Conservation (phyloP, 768 basidiomycete genomes). For the Cystoderma amianthinum region DNA sequence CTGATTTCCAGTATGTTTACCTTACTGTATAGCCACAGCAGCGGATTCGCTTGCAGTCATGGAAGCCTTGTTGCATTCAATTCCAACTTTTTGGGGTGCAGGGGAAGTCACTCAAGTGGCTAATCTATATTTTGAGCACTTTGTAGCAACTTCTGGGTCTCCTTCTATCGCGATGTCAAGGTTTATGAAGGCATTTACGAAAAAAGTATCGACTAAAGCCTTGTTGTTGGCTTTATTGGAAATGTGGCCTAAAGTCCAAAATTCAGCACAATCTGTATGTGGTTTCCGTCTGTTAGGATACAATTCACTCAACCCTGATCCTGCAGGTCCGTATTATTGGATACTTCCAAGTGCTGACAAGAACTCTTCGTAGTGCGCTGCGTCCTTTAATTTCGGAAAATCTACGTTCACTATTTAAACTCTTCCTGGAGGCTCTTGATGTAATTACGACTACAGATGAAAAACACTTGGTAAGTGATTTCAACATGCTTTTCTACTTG, state of each 20-base stretch:
- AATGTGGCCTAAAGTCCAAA: conserved; percentile 39
- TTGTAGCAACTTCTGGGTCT: conserved; percentile 20
- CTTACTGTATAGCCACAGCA: conserved; percentile 16
- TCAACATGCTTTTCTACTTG: no score
- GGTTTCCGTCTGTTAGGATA: no score
- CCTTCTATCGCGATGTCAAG: conserved; percentile 26
- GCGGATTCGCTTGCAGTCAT: conserved; percentile 40
- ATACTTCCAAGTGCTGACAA: conserved; percentile 67
- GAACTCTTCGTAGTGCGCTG: conserved; percentile 56
- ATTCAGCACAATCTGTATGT: conserved; percentile 27
- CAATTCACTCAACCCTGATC: no score
- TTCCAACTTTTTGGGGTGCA: conserved; percentile 78
- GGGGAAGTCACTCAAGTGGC: conserved; percentile 52
- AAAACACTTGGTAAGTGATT: background rate
- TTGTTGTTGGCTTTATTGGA: conserved; percentile 60
- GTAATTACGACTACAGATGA: conserved; percentile 25
- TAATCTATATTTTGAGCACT: conserved; percentile 46
- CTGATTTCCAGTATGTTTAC: background rate
- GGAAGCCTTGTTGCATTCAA: conserved; percentile 60
- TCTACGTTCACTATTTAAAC: conserved; percentile 61
- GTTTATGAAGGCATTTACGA: conserved; percentile 61
- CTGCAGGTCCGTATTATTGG: conserved; percentile 28
- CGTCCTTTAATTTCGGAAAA: conserved; percentile 60
- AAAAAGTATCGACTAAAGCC: conserved; percentile 59
- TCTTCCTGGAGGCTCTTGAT: conserved; percentile 77